Base-by-base conservation (phyloP, 2,329 filamentous ascomycete species). In the Xylariaceae sp. region DNA sequence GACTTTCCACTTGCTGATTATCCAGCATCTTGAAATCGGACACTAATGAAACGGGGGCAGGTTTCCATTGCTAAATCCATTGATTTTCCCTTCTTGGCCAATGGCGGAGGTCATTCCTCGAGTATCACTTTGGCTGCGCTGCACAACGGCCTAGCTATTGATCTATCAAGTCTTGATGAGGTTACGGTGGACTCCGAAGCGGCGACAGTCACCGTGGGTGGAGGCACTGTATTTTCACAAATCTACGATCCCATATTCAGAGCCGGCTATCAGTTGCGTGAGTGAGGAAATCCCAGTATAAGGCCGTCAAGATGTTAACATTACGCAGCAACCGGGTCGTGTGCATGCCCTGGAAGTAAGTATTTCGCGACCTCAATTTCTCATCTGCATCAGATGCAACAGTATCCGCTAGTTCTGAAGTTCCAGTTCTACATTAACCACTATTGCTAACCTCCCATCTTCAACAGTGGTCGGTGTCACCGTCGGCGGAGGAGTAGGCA, bases 31-130 rank as follows among this genome's bases (percentile, higher is more conserved):
- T n/a, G n/a, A n/a, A n/a, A 36, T 36, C 33, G 14, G 10, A 10
- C 10, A 10, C 33, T 36, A 36, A 10, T 36, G n/a, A n/a, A n/a
- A n/a, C n/a, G 14, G 10, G 10, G 14, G 14, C 14, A 36, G 10
- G 10, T 36, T 14, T 10, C 10, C 10, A 14, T 36, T 36, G 14
- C 33, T 36, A 36, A 10, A 14, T 14, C 14, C 1, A 60, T 67
- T 42, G 56, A 60, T 3, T 63, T 67, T 9, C 63, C 69, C 0
- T 71, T 73, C 41, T 60, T 73, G 2, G 68, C 66, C 13, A 66
- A 65, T 1, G 66, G 67, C 1, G 65, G 64, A 10, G 58, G 64
- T 2, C 71, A 73, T 61, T 66, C 68, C 0, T 70, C 61, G 51
- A 57, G 58, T 1, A 62, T 51, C 1, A 64, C 64, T 5, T 49